Evolutionary conservation across 164 flowering plant genomes (phyloP), one percentile per base, ranked within the genome.

Genomic region (Taxillus chinensis): DNA sequence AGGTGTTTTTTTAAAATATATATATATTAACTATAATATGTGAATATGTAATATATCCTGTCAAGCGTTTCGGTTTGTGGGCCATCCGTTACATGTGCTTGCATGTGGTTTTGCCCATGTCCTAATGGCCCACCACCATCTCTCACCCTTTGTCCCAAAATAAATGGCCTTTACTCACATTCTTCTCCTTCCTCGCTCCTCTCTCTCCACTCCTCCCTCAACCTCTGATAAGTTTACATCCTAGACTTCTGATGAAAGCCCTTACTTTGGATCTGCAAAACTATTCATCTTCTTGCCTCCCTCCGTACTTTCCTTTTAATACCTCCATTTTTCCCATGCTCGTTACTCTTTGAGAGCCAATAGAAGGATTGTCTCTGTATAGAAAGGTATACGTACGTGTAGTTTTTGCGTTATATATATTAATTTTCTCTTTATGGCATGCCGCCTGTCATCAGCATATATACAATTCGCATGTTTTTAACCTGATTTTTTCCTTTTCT

Each of bases 51-150:
- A n/a, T n/a, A n/a, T n/a, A n/a, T 61, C 67, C 62, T 55, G n/a
- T 50, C 63, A 62, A 76, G 77, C 55, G 71, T 70, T 73, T 73
- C 68, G 43, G 59, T 45, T 64, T 67, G 83, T 77, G 85, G 92
- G 82, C 73, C 86, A 63, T 53, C 12, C 55, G 3, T 41, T 13
- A 76, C 89, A 84, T 83, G 92, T 84, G 92, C 83, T 49, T 62
- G 82, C 92, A 86, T 84, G 89, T 84, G 89, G 74, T 27, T 75
- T 69, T 81, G 86, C 83, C 82, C 75, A 66, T 67, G 79, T 71
- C 73, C 43, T 40, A 48, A 10, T 70, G 82, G 61, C 82, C 89
- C 87, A 77, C 80, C 71, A 60, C 74, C 64, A 64, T 27, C 27
- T 27, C 27, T 27, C 27, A 27, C 75, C 58, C 57, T 62, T 56